Conservation (phyloP, 2,329 filamentous ascomycete genomes). For the Clarireedia sp. region DNA sequence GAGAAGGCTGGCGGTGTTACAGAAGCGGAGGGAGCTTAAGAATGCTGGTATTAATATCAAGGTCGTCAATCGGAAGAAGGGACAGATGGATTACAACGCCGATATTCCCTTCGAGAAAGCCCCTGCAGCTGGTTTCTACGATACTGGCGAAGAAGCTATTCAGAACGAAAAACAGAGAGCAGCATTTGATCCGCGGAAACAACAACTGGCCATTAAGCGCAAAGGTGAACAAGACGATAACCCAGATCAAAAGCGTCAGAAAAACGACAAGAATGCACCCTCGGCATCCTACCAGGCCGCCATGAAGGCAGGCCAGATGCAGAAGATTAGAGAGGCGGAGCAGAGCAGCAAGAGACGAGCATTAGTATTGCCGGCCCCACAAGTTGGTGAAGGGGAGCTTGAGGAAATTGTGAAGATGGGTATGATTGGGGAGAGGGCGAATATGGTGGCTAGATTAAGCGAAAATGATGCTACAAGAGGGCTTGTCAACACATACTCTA, state of each 20-base stretch:
- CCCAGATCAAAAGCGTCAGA: conserved; percentile 70
- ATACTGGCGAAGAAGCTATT: conserved; percentile 74
- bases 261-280: conserved; percentile 77
- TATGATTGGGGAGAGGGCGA: conserved; percentile 82
- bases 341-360: conserved; percentile 87
- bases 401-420: conserved; percentile 99
- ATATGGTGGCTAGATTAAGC: conserved; percentile 62
- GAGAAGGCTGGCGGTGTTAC: conserved; percentile 76
- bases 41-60: conserved; percentile 98
- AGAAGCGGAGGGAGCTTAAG: conserved; percentile 94
- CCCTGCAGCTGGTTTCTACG: conserved; percentile 82
- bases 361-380: conserved; percentile 77
- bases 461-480: conserved; percentile 82
- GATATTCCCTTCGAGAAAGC: conserved; percentile 97
- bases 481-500: conserved; percentile 78
- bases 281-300: conserved; percentile 78
- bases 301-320: conserved; percentile 86
- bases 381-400: conserved; percentile 85
- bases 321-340: conserved; percentile 91
- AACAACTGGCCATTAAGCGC: conserved; percentile 83
- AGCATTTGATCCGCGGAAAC: conserved; percentile 85
- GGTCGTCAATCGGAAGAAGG: conserved; percentile 81
- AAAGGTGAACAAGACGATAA: conserved; percentile 88
- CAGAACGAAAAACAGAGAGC: conserved; percentile 78
- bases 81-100: conserved; percentile 99